Percentiles rank a stretch among this genome's conserved stretches.
These are phyloP conservation scores for Vicia sativa DNA, from an alignment of 306 rosid species.

Conservation along the genomic window DNA sequence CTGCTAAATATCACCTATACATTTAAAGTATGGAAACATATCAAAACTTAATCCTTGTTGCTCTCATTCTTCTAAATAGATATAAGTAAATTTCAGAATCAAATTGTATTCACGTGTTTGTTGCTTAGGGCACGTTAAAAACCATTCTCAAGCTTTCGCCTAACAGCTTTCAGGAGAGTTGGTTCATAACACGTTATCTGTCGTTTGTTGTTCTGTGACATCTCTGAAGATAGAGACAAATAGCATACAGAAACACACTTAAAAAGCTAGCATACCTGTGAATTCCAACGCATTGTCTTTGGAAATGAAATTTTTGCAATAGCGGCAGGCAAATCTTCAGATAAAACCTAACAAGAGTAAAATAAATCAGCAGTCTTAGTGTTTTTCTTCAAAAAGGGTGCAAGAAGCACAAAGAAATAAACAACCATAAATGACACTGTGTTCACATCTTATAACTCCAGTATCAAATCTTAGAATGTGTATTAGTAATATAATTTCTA, in stretches of 20 bases:
- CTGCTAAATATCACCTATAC: constrained; percentile 86
- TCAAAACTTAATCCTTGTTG: constrained; percentile 22
- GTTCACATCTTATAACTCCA: constrained; percentile 8
- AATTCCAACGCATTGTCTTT: constrained; percentile 97
- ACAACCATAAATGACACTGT: constrained; percentile 28
- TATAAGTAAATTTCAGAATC: not conserved
- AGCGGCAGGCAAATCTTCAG: constrained; percentile 72
- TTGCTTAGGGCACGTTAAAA: constrained; percentile 3
- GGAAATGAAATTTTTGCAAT: constrained; percentile 83
- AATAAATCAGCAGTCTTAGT: constrained; percentile 25
- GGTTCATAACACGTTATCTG: constrained; percentile 8
- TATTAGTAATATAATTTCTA: not conserved
- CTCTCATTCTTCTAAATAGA: constrained; percentile 21
- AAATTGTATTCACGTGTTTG: constrained; percentile 10
- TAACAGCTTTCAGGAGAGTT: not conserved
- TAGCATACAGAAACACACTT: constrained; percentile 1
- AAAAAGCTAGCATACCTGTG: constrained; percentile 62
- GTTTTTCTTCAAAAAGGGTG: constrained; percentile 5
- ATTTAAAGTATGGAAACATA: constrained; percentile 33
- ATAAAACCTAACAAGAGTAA: constrained; percentile 64
- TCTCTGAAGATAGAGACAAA: constrained; percentile 6
- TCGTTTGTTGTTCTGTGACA: constrained; percentile 8
- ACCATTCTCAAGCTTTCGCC: not conserved
- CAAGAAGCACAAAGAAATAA: constrained; percentile 23
- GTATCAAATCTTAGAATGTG: constrained; percentile 21